These are phyloP conservation scores for Fusarium robinianum DNA, from an alignment of 2,329 filamentous ascomycete species.

Conservation along the genomic window DNA sequence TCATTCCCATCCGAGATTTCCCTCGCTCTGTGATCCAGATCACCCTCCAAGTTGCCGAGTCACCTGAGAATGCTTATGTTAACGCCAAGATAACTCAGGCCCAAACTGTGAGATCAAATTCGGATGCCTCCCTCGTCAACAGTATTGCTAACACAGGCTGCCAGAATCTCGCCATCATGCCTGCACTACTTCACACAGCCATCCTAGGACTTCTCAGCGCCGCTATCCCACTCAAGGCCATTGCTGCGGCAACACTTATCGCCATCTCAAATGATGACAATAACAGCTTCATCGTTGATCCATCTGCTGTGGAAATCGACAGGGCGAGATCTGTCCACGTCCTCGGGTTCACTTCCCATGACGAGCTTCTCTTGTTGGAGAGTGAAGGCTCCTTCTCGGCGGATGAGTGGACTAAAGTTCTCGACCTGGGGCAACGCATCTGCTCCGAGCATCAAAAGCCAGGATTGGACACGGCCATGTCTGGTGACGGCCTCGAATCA, in stretches of 20 bases:
- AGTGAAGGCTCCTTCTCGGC: conserved; percentile 80
- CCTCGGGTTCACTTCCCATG: conserved; percentile 77
- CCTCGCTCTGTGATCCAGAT: conserved; percentile 80
- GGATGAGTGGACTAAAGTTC: conserved; percentile 74
- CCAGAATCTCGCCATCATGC: conserved; percentile 78
- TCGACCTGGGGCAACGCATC: conserved; percentile 64
- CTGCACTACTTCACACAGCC: conserved; percentile 79
- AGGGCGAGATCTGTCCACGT: conserved; percentile 75
- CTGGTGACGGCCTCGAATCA: conserved; percentile 49
- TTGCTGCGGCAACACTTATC: conserved; percentile 67
- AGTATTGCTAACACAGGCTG: conserved; percentile 17
- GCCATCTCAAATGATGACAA: conserved; percentile 56
- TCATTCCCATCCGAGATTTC: conserved; percentile 75
- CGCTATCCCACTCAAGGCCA: conserved; percentile 77
- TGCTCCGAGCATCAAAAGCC: conserved; percentile 58
- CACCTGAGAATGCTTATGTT: conserved; percentile 69
- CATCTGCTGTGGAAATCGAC: conserved; percentile 65
- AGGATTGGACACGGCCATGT: conserved; percentile 50
- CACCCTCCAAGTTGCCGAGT: conserved; percentile 74
- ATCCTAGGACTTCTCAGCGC: conserved; percentile 80
- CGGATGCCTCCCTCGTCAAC: neutral
- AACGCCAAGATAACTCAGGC: conserved; percentile 64
- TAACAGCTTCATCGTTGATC: conserved; percentile 58
- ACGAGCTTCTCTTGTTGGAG: conserved; percentile 75
- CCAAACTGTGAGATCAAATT: conserved; percentile 56